Base-by-base conservation (phyloP, 257 asterid genomes). In the Lavandula angustifolia region DNA sequence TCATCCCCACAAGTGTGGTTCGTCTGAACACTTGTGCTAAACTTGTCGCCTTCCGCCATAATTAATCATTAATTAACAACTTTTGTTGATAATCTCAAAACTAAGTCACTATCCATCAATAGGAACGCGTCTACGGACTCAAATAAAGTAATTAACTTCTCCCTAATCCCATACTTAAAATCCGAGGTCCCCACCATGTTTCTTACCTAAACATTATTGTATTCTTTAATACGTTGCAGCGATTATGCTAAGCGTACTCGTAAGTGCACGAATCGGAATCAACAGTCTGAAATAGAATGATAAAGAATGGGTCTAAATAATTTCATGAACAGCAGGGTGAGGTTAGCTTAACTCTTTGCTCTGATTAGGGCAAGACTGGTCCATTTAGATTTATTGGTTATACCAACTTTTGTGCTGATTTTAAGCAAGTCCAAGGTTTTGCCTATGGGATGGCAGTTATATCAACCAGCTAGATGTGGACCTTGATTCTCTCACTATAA, bases 161-260 rank as follows among this genome's bases (percentile, higher is more conserved):
- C 41, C 72, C 40, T 75, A 79, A 75, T 79, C 80, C 2, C 75
- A 34, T 42, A 47, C 62, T 68, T 79, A 66, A 79, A 75, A 38
- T 79, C 83, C 83, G 80, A 47, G 78, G 83, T 75, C 83, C 83
- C 83, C 80, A 71, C 83, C 78, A 71, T 71, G 41, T 71, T 56
- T 49, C 58, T 50, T 46, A 69, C 76, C 82, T 77, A 77, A 68
- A 77, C 66, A 64, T 52, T 73, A 14, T 60, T 46, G 3, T 71
- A 50, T 68, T 52, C 17, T 64, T 35, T 43, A 6, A 27, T 9
- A 4, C 37, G 7, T 13, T 6, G 49, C 9, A 33, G 53, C 11
- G n/a, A 50, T n/a, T n/a, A n/a, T 34, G 60, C 65, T 67, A 63
- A 76, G n/a, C 9, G n/a, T 47, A 62, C 51, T 16, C 35, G 7